These are phyloP conservation scores for Aspergillus fijiensis DNA, from an alignment of 2,329 filamentous ascomycete genomes.

Conservation along the genomic window DNA sequence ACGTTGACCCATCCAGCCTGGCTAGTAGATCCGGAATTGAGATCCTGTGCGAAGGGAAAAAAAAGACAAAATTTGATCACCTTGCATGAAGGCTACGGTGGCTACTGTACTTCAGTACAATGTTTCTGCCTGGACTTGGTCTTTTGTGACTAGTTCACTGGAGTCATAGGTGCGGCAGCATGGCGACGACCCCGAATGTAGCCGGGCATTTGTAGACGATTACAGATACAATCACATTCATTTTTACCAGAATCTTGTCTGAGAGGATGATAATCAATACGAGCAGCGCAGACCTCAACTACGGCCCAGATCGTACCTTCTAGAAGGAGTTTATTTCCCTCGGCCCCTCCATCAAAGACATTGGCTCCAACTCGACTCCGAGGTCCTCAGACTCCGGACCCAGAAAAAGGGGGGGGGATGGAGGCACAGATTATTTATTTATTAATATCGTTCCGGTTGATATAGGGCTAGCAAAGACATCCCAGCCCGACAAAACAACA, in stretches of 20 bases:
- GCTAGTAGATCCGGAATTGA: background rate
- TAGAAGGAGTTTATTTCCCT: background rate
- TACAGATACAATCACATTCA: too few relatives aligned
- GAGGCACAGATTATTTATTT: too few relatives aligned
- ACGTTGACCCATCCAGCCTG: background rate
- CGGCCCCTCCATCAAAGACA: background rate
- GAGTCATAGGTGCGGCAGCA: background rate
- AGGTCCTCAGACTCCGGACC: background rate
- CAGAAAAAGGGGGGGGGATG: background rate
- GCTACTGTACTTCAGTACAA: background rate
- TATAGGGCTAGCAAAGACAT: background rate
- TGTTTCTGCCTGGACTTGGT: background rate
- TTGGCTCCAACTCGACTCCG: background rate
- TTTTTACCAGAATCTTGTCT: too few relatives aligned
- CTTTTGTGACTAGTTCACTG: background rate
- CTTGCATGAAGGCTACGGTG: background rate
- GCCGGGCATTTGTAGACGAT: background rate
- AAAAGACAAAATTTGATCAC: background rate
- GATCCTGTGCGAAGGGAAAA: background rate
- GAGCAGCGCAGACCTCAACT: too few relatives aligned
- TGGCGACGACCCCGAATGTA: background rate
- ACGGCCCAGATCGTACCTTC: background rate
- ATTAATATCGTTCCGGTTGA: background rate
- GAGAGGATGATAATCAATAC: too few relatives aligned
- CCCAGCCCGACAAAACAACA: background rate